phyloP scores from a whole-genome alignment of 2,329 filamentous ascomycete genomes.

The Fusarium domesticum region DNA sequence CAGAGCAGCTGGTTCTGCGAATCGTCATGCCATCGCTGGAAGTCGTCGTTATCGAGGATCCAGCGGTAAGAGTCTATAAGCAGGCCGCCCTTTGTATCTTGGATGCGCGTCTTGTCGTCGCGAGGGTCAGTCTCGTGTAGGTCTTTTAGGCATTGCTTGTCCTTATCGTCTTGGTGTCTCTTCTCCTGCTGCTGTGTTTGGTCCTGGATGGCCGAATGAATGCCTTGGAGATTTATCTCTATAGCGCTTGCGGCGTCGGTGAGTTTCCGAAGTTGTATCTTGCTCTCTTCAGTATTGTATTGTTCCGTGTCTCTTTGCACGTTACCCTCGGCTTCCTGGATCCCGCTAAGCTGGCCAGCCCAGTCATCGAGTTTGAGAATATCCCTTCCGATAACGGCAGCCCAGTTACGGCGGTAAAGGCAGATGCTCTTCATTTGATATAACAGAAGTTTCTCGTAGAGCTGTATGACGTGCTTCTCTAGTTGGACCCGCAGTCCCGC shows the following conservation, averaged over 20 bases:
- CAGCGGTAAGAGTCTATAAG: slow-evolving; percentile 34
- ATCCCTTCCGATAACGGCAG: background rate
- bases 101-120: slow-evolving; percentile 36
- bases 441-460: slow-evolving; percentile 3
- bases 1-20: slow-evolving; percentile 30
- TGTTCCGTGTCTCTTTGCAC: background rate
- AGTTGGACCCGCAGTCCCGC: background rate
- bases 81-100: slow-evolving; percentile 35
- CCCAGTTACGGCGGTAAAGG: background rate
- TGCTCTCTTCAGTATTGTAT: slow-evolving; percentile 2
- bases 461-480: background rate
- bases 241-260: background rate
- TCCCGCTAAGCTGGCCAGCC: background rate
- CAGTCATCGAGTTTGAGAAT: background rate
- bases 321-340: background rate
- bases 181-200: background rate
- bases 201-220: slow-evolving; percentile 1
- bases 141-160: slow-evolving; percentile 22
- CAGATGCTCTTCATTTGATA: slow-evolving; percentile 4
- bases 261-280: background rate
- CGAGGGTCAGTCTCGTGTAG: slow-evolving; percentile 30
- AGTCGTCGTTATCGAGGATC: slow-evolving; percentile 33
- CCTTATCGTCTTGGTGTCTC: background rate
- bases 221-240: background rate
- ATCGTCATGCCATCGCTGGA: slow-evolving; percentile 12